Base-by-base conservation (phyloP, 208 protist genomes). In the Leishmania braziliensis region DNA sequence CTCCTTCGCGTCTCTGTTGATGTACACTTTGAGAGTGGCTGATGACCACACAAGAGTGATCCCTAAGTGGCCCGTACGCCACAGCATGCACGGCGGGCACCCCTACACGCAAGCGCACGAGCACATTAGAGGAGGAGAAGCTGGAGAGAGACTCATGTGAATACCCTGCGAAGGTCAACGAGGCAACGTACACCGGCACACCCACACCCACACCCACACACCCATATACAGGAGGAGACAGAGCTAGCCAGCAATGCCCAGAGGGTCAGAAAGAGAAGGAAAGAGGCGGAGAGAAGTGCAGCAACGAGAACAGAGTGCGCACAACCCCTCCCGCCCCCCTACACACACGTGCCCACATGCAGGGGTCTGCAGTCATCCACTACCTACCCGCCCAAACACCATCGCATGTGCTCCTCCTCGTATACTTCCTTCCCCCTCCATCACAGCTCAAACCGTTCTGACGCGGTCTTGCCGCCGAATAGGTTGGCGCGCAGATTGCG, bases 391-490 rank as follows among this genome's bases (percentile, higher is more conserved):
- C 29, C 3, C 29, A n/a, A 33, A 16, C 36, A n/a, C 65, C 65
- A 50, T 23, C 65, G 65, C 36, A 9, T 71, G 39, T 4, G 14
- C 65, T 23, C 70, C n/a, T 33, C 14, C n/a, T 33, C 9, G 14
- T 39, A 12, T 14, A 20, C 48, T 18, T 36, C n/a, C 39, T 3
- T 33, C 46, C 26, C 33, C 12, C 2, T 16, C 65, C n/a, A 12
- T 80, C 79, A 97, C 68, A 97, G 77, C 74, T 96, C 94, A 73
- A 95, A 97, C 53, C 91, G 68, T 70, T 96, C 92, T 8, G 83
- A 56, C 8, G 90, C 91, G 39, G 54, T 88, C 72, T 91, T 93
- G 48, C 92, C 87, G 62, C 92, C 91, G 85, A 96, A 97, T 3
- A 97, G 83, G 77, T 89, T 91, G 3, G 94, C 92, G 46, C 93